Conservation (phyloP, 176 grass and related monocot genomes). For the Avena insularis region DNA sequence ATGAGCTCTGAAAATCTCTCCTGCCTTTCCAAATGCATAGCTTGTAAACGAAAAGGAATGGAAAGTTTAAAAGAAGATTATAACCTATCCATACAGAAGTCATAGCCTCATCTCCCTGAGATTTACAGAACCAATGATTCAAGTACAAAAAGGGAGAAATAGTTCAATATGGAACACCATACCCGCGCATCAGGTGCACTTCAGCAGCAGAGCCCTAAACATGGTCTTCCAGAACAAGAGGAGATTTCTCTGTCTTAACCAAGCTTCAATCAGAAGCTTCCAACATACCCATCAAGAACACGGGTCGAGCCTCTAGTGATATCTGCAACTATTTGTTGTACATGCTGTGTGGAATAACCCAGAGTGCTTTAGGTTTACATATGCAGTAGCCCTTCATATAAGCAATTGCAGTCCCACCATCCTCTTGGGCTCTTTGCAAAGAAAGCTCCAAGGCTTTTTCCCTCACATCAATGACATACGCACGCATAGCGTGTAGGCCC, state of each 20-base stretch:
- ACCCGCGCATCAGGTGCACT: background rate
- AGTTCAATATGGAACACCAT: background rate
- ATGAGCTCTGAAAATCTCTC: background rate
- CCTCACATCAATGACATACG: background rate
- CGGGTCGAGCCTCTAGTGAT: background rate
- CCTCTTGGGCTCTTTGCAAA: background rate
- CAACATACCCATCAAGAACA: background rate
- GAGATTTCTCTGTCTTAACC: background rate
- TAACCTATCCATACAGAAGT: background rate
- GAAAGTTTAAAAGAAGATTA: background rate
- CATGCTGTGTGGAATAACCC: background rate
- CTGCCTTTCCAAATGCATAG: background rate
- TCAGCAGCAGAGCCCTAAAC: background rate
- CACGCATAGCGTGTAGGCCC: background rate
- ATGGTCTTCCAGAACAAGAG: background rate
- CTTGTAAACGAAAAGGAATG: background rate
- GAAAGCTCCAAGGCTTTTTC: background rate
- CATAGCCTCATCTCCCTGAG: background rate
- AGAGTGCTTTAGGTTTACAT: conserved; percentile 14
- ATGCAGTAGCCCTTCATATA: background rate
- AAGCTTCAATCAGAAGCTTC: background rate
- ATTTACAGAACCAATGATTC: conserved; percentile 12
- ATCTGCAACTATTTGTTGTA: background rate
- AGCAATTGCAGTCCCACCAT: background rate
- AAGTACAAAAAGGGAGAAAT: background rate